These are phyloP conservation scores for Ascochyta clinopodiicola DNA, from an alignment of 2,329 filamentous ascomycete species.

Conservation along the genomic window DNA sequence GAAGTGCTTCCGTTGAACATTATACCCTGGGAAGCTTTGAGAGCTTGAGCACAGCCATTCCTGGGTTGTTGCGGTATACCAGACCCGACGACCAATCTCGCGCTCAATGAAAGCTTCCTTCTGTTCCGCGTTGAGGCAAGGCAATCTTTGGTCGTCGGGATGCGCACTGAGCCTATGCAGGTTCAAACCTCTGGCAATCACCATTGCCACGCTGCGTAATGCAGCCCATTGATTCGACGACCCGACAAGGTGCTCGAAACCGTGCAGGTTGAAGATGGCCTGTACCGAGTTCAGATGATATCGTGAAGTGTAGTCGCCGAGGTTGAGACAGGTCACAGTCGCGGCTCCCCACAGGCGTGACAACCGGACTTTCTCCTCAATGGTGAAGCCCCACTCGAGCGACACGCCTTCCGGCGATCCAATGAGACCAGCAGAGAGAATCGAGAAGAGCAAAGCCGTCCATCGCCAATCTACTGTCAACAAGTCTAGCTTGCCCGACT, in stretches of 20 bases:
- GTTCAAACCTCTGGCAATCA: constrained; percentile 57
- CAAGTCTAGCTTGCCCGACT: constrained; percentile 49
- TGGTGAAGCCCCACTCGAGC: constrained; percentile 53
- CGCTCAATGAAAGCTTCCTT: constrained; percentile 38
- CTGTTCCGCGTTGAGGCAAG: constrained; percentile 26
- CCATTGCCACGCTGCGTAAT: constrained; percentile 53
- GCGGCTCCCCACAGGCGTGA: constrained; percentile 57
- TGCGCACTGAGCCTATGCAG: constrained; percentile 48
- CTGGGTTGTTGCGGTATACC: constrained; percentile 50
- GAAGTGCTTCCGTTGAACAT: constrained; percentile 43
- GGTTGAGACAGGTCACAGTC: constrained; percentile 53
- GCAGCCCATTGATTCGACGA: constrained; percentile 57
- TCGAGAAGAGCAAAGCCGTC: constrained; percentile 53
- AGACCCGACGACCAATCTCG: constrained; percentile 51
- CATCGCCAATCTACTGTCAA: constrained; percentile 44
- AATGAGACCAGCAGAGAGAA: constrained; percentile 54
- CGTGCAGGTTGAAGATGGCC: constrained; percentile 57
- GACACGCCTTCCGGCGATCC: constrained; percentile 48
- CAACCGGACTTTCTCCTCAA: constrained; percentile 50
- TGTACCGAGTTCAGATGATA: constrained; percentile 50
- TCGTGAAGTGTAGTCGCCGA: constrained; percentile 55
- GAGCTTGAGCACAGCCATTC: constrained; percentile 54
- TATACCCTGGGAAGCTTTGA: constrained; percentile 47
- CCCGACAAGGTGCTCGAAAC: constrained; percentile 58
- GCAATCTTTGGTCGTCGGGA: constrained; percentile 32